phyloP scores from a whole-genome alignment of 768 basidiomycete genomes.

The Auricularia sp. region DNA sequence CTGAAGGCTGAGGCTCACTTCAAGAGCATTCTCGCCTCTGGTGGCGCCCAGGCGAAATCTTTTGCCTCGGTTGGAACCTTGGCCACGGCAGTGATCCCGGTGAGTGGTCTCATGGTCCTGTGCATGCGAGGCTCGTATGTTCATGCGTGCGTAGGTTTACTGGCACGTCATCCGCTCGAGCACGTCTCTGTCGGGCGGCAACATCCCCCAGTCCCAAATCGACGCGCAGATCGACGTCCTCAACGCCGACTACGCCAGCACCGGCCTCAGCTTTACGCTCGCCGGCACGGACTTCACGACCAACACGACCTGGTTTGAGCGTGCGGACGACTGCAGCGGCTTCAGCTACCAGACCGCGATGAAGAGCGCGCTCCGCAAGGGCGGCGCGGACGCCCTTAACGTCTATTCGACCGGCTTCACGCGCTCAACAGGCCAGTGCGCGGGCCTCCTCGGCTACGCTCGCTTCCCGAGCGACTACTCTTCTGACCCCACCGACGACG shows the following conservation, averaged over 20 bases:
- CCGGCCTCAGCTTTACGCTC: conserved; percentile 13
- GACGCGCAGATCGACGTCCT: conserved; percentile 11
- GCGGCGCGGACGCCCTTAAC: conserved; percentile 22
- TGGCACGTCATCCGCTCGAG: neutral
- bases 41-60: neutral
- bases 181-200: neutral
- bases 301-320: conserved; percentile 18
- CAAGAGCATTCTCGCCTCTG: neutral
- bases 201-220: conserved; percentile 12
- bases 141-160: neutral
- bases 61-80: neutral
- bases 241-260: conserved; percentile 12
- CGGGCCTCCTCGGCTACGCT: conserved; percentile 25
- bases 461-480: conserved; percentile 28
- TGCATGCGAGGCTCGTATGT: neutral
- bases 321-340: conserved; percentile 15
- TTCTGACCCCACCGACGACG: conserved; percentile 23
- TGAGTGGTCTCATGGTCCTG: neutral
- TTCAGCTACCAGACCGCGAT: conserved; percentile 23
- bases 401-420: conserved; percentile 22
- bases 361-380: conserved; percentile 27
- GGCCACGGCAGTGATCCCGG: neutral
- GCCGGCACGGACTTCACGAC: conserved; percentile 11
- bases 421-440: conserved; percentile 14
- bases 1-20: neutral